Evolutionary conservation across 768 basidiomycete species (phyloP).

Genomic region (Leccinum olivaceopallidum): DNA sequence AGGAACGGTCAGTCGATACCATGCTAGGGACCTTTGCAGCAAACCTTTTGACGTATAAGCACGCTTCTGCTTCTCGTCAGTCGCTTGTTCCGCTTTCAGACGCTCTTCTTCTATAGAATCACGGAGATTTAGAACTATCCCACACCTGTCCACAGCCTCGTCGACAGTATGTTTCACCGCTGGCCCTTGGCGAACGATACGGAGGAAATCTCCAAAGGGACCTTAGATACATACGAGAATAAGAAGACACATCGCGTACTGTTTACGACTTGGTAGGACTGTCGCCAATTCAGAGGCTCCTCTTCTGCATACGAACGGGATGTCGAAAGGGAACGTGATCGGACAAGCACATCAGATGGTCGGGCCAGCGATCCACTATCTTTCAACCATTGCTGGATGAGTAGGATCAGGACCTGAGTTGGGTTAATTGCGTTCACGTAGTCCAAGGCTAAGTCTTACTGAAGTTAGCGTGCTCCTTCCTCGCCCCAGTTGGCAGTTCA

Average conservation of each 20-base stretch:
- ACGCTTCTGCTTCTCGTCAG: constrained; percentile 69
- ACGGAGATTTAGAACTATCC: constrained; percentile 79
- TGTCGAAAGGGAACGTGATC: constrained; percentile 48
- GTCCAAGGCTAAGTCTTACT: constrained; percentile 40
- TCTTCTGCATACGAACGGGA: constrained; percentile 32
- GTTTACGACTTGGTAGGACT: constrained; percentile 87
- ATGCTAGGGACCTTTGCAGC: constrained; percentile 5
- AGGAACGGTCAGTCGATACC: constrained; percentile 9
- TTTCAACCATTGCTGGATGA: constrained; percentile 84
- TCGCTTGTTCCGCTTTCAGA: constrained; percentile 71
- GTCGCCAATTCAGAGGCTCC: constrained; percentile 39
- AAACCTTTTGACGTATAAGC: constrained; percentile 70
- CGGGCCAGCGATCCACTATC: constrained; percentile 32
- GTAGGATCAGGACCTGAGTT: constrained; percentile 68
- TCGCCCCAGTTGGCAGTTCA: constrained; percentile 94
- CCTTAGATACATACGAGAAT: constrained; percentile 3
- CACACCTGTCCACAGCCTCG: constrained; percentile 84
- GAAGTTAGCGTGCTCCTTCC: constrained; percentile 93
- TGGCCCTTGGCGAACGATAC: constrained; percentile 85
- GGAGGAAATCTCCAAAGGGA: constrained; percentile 61
- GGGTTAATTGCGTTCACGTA: constrained; percentile 4
- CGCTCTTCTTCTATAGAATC: constrained; percentile 87
- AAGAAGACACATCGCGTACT: constrained; percentile 48
- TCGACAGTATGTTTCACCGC: constrained; percentile 86
- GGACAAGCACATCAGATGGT: constrained; percentile 29